Conservation (phyloP, 106 monocot species). For the Apostasia ramifera region DNA sequence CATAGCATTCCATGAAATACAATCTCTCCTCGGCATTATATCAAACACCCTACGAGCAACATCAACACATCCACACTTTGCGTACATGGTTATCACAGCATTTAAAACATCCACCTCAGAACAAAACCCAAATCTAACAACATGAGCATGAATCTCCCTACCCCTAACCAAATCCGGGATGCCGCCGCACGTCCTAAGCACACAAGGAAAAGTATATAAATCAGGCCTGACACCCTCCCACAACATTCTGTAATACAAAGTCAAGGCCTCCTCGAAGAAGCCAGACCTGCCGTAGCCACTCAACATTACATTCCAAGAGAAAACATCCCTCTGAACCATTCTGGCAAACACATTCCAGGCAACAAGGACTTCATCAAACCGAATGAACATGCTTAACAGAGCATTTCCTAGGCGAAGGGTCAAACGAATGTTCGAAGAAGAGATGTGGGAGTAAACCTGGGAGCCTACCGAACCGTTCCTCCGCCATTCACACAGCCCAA, state of each 20-base stretch:
- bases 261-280: conserved; percentile 61
- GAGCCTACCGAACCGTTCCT: conserved; percentile 23
- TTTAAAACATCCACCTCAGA: conserved; percentile 64
- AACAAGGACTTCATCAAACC: conserved; percentile 32
- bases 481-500: conserved; percentile 45
- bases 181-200: conserved; percentile 65
- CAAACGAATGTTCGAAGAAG: conserved; percentile 6
- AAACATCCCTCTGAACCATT: conserved; percentile 72
- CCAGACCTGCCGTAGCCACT: conserved; percentile 67
- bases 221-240: conserved; percentile 65
- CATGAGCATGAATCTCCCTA: conserved; percentile 68
- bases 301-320: conserved; percentile 86
- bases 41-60: conserved; percentile 60
- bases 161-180: conserved; percentile 42
- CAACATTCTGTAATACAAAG: conserved; percentile 59
- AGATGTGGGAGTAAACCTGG: conserved; percentile 28
- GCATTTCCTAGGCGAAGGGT: conserved; percentile 45
- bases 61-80: conserved; percentile 45
- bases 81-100: conserved; percentile 82
- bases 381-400: conserved; percentile 42
- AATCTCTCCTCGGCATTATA: conserved; percentile 38
- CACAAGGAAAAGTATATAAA: conserved; percentile 74
- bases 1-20: conserved; percentile 93
- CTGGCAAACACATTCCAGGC: conserved; percentile 69
- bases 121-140: conserved; percentile 49